phyloP scores from a whole-genome alignment of 441 rosid genomes.

The Mallotus japonicus region DNA sequence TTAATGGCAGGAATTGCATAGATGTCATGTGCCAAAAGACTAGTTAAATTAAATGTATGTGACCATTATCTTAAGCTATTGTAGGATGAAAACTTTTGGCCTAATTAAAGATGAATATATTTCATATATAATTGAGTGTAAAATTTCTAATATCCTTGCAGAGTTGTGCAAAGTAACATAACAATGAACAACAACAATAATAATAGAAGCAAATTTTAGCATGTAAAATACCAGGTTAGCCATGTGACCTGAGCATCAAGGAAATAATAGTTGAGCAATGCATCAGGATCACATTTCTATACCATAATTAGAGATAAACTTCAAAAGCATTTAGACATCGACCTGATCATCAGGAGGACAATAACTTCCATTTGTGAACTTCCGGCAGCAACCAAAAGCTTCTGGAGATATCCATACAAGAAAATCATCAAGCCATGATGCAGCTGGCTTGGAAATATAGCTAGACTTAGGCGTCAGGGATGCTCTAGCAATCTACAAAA shows the following conservation, averaged over 20 bases:
- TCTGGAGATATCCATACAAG: constrained; percentile 99
- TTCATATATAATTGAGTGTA: background rate
- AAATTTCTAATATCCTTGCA: background rate
- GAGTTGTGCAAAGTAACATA: background rate
- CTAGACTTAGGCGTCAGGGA: constrained; percentile 79
- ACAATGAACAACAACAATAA: background rate
- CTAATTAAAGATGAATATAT: background rate
- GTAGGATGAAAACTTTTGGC: background rate
- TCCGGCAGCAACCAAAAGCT: constrained; percentile 98
- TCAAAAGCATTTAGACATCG: constrained; percentile 21
- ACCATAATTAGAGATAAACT: constrained; percentile 11
- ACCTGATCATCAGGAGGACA: constrained; percentile 99
- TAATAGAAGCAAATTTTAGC: background rate
- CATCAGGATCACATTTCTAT: background rate
- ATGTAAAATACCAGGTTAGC: background rate
- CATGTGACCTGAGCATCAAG: background rate
- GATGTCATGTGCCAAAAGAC: background rate
- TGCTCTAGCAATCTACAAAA: constrained; percentile 74
- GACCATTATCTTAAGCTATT: background rate
- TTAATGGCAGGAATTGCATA: background rate
- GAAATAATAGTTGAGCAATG: background rate
- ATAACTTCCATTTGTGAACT: constrained; percentile 88
- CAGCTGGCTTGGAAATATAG: constrained; percentile 98
- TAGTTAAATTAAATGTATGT: background rate
- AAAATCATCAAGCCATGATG: constrained; percentile 99